Evolutionary conservation across 371 early-diverging fungal genomes (phyloP), one percentile per base, ranked within the genome.

Genomic region (Parasitella parasitica): DNA sequence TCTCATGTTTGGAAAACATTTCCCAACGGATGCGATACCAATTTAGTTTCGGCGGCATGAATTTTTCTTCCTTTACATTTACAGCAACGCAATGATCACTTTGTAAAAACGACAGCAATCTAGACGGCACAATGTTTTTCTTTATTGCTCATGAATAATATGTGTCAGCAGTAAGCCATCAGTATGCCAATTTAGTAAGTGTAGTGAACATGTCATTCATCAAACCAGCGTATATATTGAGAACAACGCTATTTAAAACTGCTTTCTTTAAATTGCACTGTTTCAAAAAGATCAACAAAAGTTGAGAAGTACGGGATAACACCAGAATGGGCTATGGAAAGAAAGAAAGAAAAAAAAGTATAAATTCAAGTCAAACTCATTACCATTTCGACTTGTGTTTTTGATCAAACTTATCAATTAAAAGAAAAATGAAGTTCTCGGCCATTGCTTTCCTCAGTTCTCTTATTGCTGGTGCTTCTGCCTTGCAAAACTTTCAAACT

Each of bases 351-450:
- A 6, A 9, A 38, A 11, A 20, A 15, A 6, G 16, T 37, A 27
- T 26, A 38, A 38, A 37, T 28, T 13, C 22, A 30, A 9, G 4
- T 16, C 3, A 4, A 6, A 43, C 39, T 41, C 18, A 18, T 8
- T 41, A 18, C 9, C 20, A 41, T 22, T 18, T 41, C 8, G 1
- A 43, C n/a, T n/a, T n/a, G n/a, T n/a, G n/a, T n/a, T n/a, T n/a
- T 53, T 41, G 41, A 41, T 41, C 52, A 8, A 30, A 6, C 4
- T 37, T 13, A 3, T n/a, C 3, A 6, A 20, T 52, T 8, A 52
- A 52, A 57, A n/a, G n/a, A n/a, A n/a, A 20, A 32, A 57, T 57
- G 57, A 57, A 57, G 48, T 32, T 57, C 35, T 22, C 48, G 20
- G 24, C 22, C 24, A 57, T 34, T 46, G 35, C 15, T 46, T 12